A percentile compares a stretch with the other conserved stretches of the same genome.
Evolutionary conservation across 2,329 filamentous ascomycete genomes (phyloP).

Genomic region (Aotearoamyces nothofagi): DNA sequence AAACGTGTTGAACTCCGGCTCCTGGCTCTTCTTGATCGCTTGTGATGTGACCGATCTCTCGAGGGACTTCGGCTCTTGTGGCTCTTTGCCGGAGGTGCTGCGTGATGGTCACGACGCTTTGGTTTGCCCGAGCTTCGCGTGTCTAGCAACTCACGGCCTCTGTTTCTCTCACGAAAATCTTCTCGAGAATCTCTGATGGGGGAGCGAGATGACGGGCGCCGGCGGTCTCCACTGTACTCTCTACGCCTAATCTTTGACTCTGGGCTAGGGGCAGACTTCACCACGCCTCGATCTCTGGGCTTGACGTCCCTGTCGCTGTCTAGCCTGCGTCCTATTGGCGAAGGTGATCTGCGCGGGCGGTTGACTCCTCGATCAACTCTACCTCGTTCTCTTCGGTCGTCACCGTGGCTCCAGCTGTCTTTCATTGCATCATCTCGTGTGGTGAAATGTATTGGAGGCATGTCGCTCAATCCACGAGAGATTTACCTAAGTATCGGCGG

Average conservation of each 20-base stretch:
- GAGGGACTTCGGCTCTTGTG: conserved; percentile 20
- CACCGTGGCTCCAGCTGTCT: conserved; percentile 25
- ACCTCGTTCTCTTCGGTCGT: conserved; percentile 26
- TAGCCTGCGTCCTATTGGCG: conserved; percentile 19
- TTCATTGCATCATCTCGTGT: conserved; percentile 25
- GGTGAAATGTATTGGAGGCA: conserved; percentile 9
- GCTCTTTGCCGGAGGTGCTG: conserved; percentile 18
- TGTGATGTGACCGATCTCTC: conserved; percentile 17
- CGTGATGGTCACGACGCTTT: conserved; percentile 17
- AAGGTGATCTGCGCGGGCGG: conserved; percentile 20
- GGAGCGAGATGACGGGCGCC: conserved; percentile 16
- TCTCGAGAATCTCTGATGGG: conserved; percentile 16
- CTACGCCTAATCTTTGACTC: conserved; percentile 13
- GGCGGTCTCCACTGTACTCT: conserved; percentile 15
- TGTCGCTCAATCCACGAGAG: conserved; percentile 1
- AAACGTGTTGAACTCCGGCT: conserved; percentile 17
- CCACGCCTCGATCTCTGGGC: conserved; percentile 15
- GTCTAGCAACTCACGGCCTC: conserved; percentile 20
- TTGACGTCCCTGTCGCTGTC: conserved; percentile 18
- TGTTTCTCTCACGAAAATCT: conserved; percentile 19
- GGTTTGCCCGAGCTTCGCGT: conserved; percentile 18
- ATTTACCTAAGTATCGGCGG: background rate
- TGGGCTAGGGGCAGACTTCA: conserved; percentile 13
- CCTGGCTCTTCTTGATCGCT: conserved; percentile 15
- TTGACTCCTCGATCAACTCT: conserved; percentile 24